Evolutionary conservation across 2,329 filamentous ascomycete genomes (phyloP), one percentile per base, ranked within the genome.

Genomic region (Thielaviopsis musarum): DNA sequence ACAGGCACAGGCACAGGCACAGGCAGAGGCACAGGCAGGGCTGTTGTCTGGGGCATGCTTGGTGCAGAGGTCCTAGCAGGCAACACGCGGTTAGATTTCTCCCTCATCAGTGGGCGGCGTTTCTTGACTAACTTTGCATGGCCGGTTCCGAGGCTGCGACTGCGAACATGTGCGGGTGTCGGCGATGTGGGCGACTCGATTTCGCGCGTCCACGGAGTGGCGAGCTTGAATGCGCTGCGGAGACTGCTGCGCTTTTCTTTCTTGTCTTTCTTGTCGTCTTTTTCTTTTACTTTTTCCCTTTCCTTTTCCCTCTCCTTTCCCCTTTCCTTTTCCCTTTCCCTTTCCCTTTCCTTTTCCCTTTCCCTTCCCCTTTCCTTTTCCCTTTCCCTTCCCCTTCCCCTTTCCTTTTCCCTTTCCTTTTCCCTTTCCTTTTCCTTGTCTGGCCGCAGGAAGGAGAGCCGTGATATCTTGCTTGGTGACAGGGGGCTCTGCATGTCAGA

Each of bases 101-200:
- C 5, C 7, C 5, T 34, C 30, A 34, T 9, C 13, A 41, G 58
- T 19, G 58, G 52, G n/a, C 58, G 53, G 51, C 59, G 53, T 57
- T 57, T 59, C 30, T 57, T 52, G 13, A 58, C 57, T 57, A 57
- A 49, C 54, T 59, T 61, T 49, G 57, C 54, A 54, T 55, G 24
- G 30, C 30, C 30, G 6, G 30, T 34, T n/a, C 38, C 38, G 38
- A 17, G 38, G 38, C 38, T 45, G 38, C 38, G 38, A 7, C 38
- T 45, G 38, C 38, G 38, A 2, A 5, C n/a, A 3, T 17, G 38
- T 2, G 15, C 15, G 38, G 7, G 13, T 1, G 17, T 45, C 7
- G 38, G 38, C 38, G 38, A 45, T 13, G 38, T 3, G 15, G 38
- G 38, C 13, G 38, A 17, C 1, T 17, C 13, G 38, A 7, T 1